These are phyloP conservation scores for Populus ilicifolia DNA, from an alignment of 345 rosid species.

Conservation along the genomic window DNA sequence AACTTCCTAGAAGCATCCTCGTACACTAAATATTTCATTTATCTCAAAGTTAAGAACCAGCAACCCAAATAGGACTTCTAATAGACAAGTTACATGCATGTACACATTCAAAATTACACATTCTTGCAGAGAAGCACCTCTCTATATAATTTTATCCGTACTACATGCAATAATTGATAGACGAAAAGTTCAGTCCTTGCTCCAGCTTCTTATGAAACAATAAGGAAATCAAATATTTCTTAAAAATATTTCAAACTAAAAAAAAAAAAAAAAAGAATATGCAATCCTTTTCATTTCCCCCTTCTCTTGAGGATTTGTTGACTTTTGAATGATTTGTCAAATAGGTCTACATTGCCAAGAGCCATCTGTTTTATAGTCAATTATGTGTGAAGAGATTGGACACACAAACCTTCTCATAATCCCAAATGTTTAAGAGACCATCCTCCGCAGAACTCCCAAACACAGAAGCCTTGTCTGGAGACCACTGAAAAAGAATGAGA, in stretches of 20 bases:
- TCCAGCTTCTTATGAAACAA: not conserved
- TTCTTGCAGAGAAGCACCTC: not conserved
- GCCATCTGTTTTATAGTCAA: not conserved
- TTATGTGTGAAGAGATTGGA: not conserved
- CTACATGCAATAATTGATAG: not conserved
- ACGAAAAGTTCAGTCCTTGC: not conserved
- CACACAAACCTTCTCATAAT: constrained; percentile 66
- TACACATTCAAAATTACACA: not conserved
- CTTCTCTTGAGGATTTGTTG: not conserved
- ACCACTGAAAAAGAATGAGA: constrained; percentile 55
- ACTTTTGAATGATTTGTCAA: not conserved
- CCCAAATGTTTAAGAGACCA: constrained; percentile 92
- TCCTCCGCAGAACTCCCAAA: constrained; percentile 98
- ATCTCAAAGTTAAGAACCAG: not conserved
- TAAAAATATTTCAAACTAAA: not conserved
- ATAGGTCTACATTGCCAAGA: not conserved
- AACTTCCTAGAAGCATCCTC: not conserved
- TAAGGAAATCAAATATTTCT: not conserved
- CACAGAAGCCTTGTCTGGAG: constrained; percentile 80
- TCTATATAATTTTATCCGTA: not conserved
- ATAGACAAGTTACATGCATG: not conserved
- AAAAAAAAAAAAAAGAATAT: not conserved
- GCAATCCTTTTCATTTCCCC: not conserved
- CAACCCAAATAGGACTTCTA: not conserved
- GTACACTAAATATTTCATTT: not conserved